These are phyloP conservation scores for Strigomonas galati DNA, from an alignment of 208 protist species.

Conservation along the genomic window DNA sequence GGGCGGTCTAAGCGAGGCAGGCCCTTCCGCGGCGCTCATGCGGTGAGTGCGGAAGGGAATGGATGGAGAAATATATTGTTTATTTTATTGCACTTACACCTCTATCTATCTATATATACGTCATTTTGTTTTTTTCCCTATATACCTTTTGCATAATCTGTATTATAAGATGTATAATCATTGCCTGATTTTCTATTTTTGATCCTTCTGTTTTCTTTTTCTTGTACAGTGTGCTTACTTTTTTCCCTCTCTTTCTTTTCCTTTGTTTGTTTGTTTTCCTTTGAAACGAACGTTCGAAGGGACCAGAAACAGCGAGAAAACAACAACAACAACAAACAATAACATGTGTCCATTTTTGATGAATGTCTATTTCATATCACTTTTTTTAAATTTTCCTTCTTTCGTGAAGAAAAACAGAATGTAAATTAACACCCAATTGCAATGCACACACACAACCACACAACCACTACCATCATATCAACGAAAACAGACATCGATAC, in stretches of 20 bases:
- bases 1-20: constrained; percentile 17
- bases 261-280: constrained; percentile 18
- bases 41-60: not conserved
- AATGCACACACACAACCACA: no score
- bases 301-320: not conserved
- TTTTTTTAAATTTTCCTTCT: no score
- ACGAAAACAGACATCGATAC: no score
- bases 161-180: not conserved
- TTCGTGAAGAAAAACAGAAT: no score
- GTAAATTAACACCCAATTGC: no score
- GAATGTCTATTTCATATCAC: not conserved
- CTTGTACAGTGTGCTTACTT: constrained; percentile 1
- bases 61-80: not conserved
- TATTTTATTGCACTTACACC: not conserved
- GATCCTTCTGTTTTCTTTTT: constrained; percentile 1
- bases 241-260: constrained; percentile 5
- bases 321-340: no score
- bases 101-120: not conserved
- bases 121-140: constrained; percentile 6
- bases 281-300: constrained; percentile 10
- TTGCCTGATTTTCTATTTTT: constrained; percentile 11
- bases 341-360: not conserved
- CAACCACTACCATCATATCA: no score
- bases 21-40: constrained; percentile 3
- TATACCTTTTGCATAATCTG: constrained; percentile 10